Evolutionary conservation across 1,284 basidiomycete species (phyloP).

Genomic region (Fomitopsis pinicola): DNA sequence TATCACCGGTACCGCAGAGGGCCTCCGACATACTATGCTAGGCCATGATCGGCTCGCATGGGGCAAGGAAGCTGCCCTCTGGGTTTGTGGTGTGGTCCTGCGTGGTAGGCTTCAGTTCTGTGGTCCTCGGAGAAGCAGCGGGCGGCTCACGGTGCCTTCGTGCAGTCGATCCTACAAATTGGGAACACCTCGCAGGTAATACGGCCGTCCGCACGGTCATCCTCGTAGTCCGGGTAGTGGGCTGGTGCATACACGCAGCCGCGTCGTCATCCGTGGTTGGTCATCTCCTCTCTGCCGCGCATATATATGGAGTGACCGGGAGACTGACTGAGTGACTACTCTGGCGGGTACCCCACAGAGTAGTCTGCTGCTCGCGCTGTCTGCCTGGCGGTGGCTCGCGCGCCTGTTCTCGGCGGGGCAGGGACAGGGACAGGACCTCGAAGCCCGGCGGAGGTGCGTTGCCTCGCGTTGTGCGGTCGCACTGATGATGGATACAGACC

Average conservation of each 20-base stretch:
- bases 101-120: not conserved
- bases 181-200: not conserved
- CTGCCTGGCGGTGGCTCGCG: not conserved
- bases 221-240: not conserved
- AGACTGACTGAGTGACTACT: not conserved
- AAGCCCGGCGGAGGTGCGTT: not conserved
- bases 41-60: not conserved
- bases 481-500: not conserved
- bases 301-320: not conserved
- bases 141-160: not conserved
- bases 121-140: not conserved
- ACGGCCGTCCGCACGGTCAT: not conserved
- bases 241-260: not conserved
- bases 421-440: not conserved
- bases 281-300: not conserved
- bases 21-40: not conserved
- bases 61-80: not conserved
- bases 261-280: not conserved
- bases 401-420: not conserved
- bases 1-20: not conserved
- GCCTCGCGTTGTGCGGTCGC: not conserved
- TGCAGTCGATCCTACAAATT: not conserved
- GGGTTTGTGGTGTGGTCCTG: not conserved
- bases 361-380: not conserved
- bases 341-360: not conserved